Percentiles rank a stretch among this genome's conserved stretches.
Evolutionary conservation across 768 basidiomycete genomes (phyloP).

Genomic region (Leccinum ochraceum): DNA sequence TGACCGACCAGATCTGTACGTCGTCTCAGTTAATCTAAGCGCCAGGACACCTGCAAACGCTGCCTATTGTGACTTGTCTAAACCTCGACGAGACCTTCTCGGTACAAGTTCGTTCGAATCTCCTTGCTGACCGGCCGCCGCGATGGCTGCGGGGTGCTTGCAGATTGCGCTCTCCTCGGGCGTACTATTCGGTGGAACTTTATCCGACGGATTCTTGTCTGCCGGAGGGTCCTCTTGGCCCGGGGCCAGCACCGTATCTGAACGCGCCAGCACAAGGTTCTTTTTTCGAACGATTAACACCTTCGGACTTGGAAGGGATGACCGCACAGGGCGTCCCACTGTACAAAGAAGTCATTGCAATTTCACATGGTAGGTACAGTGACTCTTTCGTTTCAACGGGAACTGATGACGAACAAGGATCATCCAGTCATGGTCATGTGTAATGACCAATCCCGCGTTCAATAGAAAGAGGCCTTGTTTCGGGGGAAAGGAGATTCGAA

Average conservation of each 20-base stretch:
- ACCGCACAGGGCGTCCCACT: not conserved
- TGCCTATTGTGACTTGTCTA: not conserved
- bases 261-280: slow-evolving; percentile 9
- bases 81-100: slow-evolving; percentile 7
- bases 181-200: slow-evolving; percentile 22
- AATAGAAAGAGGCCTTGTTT: slow-evolving; percentile 9
- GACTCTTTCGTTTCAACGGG: slow-evolving; percentile 7
- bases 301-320: slow-evolving; percentile 5
- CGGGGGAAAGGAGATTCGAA: slow-evolving; percentile 7
- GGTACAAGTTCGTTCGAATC: slow-evolving; percentile 13
- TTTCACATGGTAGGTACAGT: not conserved
- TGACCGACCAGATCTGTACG: slow-evolving; percentile 16
- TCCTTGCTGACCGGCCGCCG: slow-evolving; percentile 24
- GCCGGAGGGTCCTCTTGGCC: slow-evolving; percentile 8
- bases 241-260: slow-evolving; percentile 8
- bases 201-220: slow-evolving; percentile 1
- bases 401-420: slow-evolving; percentile 1
- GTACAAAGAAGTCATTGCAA: slow-evolving; percentile 7
- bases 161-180: slow-evolving; percentile 23
- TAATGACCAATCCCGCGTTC: slow-evolving; percentile 10
- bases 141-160: slow-evolving; percentile 26
- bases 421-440: not conserved
- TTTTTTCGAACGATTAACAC: not conserved
- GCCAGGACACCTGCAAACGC: not conserved
- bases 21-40: slow-evolving; percentile 19